These are phyloP conservation scores for Paramecium primaurelia DNA, from an alignment of 73 alveolate species.

Conservation along the genomic window DNA sequence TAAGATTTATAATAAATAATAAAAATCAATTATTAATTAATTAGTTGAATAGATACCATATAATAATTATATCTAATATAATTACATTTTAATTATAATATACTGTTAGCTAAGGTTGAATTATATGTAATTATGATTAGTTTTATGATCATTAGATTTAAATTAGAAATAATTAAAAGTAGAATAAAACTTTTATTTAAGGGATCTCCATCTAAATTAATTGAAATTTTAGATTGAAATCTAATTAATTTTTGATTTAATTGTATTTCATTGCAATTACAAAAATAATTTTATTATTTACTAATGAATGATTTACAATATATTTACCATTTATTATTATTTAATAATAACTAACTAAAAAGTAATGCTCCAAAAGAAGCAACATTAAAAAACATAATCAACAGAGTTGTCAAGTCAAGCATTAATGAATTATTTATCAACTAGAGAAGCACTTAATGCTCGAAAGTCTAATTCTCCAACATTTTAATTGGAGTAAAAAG, in stretches of 20 bases:
- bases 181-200: no score
- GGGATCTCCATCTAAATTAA: no score
- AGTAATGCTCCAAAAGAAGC: conserved; percentile 22
- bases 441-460: not conserved
- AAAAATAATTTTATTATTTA: not conserved
- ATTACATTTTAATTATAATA: no score
- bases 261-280: not conserved
- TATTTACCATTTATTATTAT: not conserved
- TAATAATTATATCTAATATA: no score
- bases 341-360: not conserved
- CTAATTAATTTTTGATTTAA: not conserved
- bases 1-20: no score
- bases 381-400: conserved; percentile 27
- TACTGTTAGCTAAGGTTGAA: no score
- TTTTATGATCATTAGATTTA: no score
- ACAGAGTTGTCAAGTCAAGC: not conserved
- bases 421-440: conserved; percentile 38
- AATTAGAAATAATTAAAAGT: no score
- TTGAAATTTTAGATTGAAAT: not conserved
- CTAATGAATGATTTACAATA: not conserved
- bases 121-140: no score
- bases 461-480: not conserved
- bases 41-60: no score
- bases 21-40: no score
- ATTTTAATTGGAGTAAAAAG: not conserved